A percentile compares a stretch with the other conserved stretches of the same genome.
These are phyloP conservation scores for Actinomortierella ambigua DNA, from an alignment of 371 early-diverging fungal species.

Conservation along the genomic window DNA sequence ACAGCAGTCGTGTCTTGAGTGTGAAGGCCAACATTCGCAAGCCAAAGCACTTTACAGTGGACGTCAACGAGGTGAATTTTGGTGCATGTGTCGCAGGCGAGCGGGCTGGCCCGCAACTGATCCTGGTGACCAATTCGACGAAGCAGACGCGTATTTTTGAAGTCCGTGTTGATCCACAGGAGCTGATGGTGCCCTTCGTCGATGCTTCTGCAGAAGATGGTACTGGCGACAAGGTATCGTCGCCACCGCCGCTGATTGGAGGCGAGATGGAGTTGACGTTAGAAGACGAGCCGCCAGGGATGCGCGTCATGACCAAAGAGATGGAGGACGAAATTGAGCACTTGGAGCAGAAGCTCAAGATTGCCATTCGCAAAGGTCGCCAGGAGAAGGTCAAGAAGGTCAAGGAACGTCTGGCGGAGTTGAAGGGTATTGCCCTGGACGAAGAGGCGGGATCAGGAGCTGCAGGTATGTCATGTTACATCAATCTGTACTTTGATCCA, in stretches of 20 bases:
- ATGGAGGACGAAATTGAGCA: conserved; percentile 95
- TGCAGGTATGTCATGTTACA: neutral
- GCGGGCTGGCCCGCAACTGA: conserved; percentile 50
- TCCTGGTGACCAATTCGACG: conserved; percentile 82
- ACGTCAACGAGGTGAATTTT: conserved; percentile 77
- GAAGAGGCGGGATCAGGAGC: conserved; percentile 2
- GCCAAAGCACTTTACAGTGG: conserved; percentile 87
- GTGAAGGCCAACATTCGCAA: conserved; percentile 94
- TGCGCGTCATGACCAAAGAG: conserved; percentile 72
- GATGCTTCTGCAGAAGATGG: too few relatives aligned
- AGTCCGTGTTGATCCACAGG: conserved; percentile 75
- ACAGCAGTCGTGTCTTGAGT: conserved; percentile 78
- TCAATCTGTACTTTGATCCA: too few relatives aligned
- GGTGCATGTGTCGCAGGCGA: conserved; percentile 71
- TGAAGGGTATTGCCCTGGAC: conserved; percentile 47
- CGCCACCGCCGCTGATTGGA: conserved; percentile 20
- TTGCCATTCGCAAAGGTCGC: conserved; percentile 90
- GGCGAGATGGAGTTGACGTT: conserved; percentile 76
- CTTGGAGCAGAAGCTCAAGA: conserved; percentile 96
- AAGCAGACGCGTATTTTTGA: conserved; percentile 85
- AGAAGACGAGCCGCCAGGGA: conserved; percentile 63
- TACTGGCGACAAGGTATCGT: too few relatives aligned
- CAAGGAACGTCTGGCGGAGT: conserved; percentile 70
- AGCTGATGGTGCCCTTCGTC: conserved; percentile 48
- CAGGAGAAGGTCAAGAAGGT: conserved; percentile 91